Base-by-base conservation (phyloP, 2,329 filamentous ascomycete species). In the Clonostachys chloroleuca region DNA sequence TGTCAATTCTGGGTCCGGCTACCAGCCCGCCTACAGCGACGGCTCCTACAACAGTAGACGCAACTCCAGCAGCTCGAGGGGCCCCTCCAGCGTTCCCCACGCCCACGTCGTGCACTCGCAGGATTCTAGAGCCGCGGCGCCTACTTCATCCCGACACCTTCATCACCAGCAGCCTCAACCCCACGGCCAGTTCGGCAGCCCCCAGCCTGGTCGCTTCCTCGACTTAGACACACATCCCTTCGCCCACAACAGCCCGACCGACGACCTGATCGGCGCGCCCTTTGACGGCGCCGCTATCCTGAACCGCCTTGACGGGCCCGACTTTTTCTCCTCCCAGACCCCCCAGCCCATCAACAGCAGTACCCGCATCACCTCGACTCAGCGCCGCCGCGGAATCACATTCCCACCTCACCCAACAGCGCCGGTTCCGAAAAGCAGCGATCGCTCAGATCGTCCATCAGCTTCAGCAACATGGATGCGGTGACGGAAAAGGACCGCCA, bases 261-360 rank as follows among this genome's bases (percentile, higher is more conserved):
- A 83, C 63, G 81, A 84, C 54, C 69, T 85, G 49, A 73, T 85
- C 65, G 81, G 81, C 57, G 79, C 80, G 53, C 81, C 81, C 40
- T 85, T 85, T 64, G 81, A 85, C 78, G 75, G 79, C 56, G 76
- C 73, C 48, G 75, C 76, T 54, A 83, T 84, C 56, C 69, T 84
- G 57, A 77, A 74, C 62, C 79, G 79, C 55, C 72, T 84, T 59
- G 78, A 83, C 57, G 14, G 24, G 10, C 44, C 18, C 34, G 35
- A 30, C 34, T 34, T 13, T 17, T 44, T 55, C 48, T 45, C 45
- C 50, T 47, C 43, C 53, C 24, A 30, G 5, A 30, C 24, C 24
- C 24, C 24, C 24, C 24, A 30, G 24, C 24, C 24, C 24, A 54
- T 50, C 53, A 59, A 46, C 54, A 54, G 49, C 52, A 51, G 20